Conservation (phyloP, 306 rosid species). For the Senna tora region DNA sequence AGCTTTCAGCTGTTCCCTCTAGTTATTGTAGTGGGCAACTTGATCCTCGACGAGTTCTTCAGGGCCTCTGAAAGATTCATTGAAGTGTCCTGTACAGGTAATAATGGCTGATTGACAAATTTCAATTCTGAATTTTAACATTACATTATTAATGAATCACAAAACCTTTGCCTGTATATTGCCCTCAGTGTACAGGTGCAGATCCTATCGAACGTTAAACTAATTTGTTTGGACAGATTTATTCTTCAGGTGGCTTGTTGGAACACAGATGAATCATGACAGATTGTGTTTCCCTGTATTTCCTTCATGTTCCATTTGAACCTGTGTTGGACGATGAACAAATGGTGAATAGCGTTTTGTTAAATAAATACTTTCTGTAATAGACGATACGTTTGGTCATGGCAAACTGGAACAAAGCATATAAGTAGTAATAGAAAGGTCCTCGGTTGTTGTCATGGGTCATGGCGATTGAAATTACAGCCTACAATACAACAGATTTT, state of each 20-base stretch:
- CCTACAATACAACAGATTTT: slow-evolving; percentile 53
- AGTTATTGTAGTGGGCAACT: slow-evolving; percentile 98
- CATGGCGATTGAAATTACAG: slow-evolving; percentile 39
- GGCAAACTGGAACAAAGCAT: slow-evolving; percentile 41
- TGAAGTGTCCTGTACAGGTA: slow-evolving; percentile 78
- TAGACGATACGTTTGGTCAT: slow-evolving; percentile 38
- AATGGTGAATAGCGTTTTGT: slow-evolving; percentile 47
- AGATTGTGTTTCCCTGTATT: slow-evolving; percentile 42
- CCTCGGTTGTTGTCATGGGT: slow-evolving; percentile 48
- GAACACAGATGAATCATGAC: slow-evolving; percentile 53
- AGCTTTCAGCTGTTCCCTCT: slow-evolving; percentile 95
- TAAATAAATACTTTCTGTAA: slow-evolving; percentile 42
- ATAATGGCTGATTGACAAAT: slow-evolving; percentile 21
- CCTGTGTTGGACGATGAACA: slow-evolving; percentile 48
- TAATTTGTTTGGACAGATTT: slow-evolving; percentile 30
- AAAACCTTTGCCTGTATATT: slow-evolving; percentile 12
- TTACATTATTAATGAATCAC: neutral
- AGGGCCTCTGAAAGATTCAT: slow-evolving; percentile 57
- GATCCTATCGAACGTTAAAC: slow-evolving; percentile 22
- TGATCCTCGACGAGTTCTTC: slow-evolving; percentile 87
- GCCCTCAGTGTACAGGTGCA: neutral
- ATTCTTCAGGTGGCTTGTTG: slow-evolving; percentile 61
- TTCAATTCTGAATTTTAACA: neutral
- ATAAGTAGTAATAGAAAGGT: slow-evolving; percentile 24
- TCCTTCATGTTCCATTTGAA: slow-evolving; percentile 45